Evolutionary conservation across 2,329 filamentous ascomycete species (phyloP), one percentile per base, ranked within the genome.

Genomic region (Pseudogymnoascus sp.): DNA sequence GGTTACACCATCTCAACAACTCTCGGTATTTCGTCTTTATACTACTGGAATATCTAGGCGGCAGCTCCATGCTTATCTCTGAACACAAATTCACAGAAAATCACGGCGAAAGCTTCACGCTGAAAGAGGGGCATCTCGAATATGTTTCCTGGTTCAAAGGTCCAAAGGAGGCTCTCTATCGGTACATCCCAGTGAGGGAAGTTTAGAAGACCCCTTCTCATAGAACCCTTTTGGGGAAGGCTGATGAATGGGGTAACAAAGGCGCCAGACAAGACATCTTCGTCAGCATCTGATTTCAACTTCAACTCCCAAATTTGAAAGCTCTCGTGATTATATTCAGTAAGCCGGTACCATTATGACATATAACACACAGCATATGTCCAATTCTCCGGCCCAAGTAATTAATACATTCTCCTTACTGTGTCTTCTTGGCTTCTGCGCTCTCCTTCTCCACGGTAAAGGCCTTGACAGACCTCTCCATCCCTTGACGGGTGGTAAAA

Each of bases 401-500:
- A 57, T 57, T 33, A 57, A 33, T 57, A 35, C 28, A 57, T 53
- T 15, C 19, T 17, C 13, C 62, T 66, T 62, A 71, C 64, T 71
- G 67, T 13, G 63, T 64, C 66, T 74, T 73, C 67, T 71, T 73
- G 64, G 70, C 68, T 7, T 62, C 68, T 28, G 69, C 69, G 47
- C 63, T 66, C 28, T 38, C 42, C 63, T 40, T 65, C 68, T 70
- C 63, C 42, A 69, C 69, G 50, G 67, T 40, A 53, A 71, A 70
- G 64, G 64, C 70, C 17, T 63, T 65, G 11, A 74, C 72, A 0
- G 65, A 60, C 60, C 64, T 70, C 61, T 69, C 65, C 44, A 74
- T 87, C 4, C 87, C 89, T 68, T 91, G 87, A 66, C 86, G 81
- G 64, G 92, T 76, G 44, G 79, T 78, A 62, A 89, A 85, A 62